Percentiles rank a stretch among this genome's conserved stretches.
These are phyloP conservation scores for Tolypocladium tundrense DNA, from an alignment of 2,329 filamentous ascomycete species.

Conservation along the genomic window DNA sequence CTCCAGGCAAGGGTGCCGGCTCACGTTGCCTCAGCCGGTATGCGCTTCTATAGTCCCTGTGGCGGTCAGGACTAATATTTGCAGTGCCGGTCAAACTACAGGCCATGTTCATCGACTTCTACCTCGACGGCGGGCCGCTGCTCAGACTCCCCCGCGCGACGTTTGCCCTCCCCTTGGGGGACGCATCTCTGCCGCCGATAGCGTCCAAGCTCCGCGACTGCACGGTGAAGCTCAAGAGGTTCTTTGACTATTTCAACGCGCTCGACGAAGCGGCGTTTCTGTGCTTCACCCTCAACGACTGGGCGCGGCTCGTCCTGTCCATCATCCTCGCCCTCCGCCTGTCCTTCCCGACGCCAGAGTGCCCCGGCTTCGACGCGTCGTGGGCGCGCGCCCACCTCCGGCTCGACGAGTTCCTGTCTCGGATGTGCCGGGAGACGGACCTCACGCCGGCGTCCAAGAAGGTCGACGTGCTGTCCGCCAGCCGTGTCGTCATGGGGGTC, in stretches of 20 bases:
- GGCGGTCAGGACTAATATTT: constrained; percentile 8
- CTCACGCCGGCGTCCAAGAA: constrained; percentile 14
- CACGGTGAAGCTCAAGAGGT: constrained; percentile 14
- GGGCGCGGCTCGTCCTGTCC: constrained; percentile 28
- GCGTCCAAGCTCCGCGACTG: constrained; percentile 12
- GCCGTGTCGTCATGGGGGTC: constrained; percentile 33
- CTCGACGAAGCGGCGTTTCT: constrained; percentile 21
- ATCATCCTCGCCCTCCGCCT: constrained; percentile 34
- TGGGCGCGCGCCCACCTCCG: constrained; percentile 28
- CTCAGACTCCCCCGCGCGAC: constrained; percentile 13
- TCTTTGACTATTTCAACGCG: constrained; percentile 21
- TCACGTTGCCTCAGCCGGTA: constrained; percentile 16
- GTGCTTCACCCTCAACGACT: constrained; percentile 31
- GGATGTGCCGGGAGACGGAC: constrained; percentile 18
- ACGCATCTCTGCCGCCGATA: constrained; percentile 7
- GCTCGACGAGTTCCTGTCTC: constrained; percentile 27
- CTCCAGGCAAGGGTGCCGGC: constrained; percentile 25
- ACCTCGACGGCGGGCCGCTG: constrained; percentile 27
- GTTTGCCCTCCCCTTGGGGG: background rate
- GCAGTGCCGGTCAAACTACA: constrained; percentile 19
- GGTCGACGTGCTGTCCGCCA: constrained; percentile 33
- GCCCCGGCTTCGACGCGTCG: constrained; percentile 23
- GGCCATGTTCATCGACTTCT: constrained; percentile 25
- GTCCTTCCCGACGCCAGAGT: constrained; percentile 31
- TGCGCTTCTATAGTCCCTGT: background rate